Evolutionary conservation across 495 filamentous ascomycete species (phyloP).

Genomic region (Penicillium riverlandense): DNA sequence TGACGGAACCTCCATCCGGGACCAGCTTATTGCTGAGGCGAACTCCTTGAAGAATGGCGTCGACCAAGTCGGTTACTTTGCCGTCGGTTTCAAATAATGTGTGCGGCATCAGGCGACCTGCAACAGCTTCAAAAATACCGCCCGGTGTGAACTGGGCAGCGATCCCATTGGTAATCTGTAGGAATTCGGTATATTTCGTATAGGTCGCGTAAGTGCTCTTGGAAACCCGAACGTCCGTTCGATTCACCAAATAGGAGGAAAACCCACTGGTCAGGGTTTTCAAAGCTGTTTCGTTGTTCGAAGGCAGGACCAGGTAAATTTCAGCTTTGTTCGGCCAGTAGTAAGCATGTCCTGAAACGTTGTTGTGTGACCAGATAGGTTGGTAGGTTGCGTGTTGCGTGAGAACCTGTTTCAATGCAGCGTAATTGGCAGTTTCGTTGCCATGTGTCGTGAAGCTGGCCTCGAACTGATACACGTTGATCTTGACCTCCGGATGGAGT

Average conservation of each 20-base stretch:
- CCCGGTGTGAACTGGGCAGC: constrained; percentile 7
- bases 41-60: constrained; percentile 6
- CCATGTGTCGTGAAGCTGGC: constrained; percentile 9
- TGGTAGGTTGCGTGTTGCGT: constrained; percentile 8
- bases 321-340: constrained; percentile 8
- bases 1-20: background rate
- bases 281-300: constrained; percentile 7
- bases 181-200: constrained; percentile 6
- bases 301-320: constrained; percentile 9
- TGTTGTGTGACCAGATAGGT: constrained; percentile 7
- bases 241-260: background rate
- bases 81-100: constrained; percentile 13
- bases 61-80: constrained; percentile 6
- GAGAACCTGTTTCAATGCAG: constrained; percentile 4
- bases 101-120: constrained; percentile 14
- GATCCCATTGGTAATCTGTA: constrained; percentile 3
- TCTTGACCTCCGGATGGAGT: constrained; percentile 7
- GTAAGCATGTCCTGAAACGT: constrained; percentile 8
- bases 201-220: constrained; percentile 6
- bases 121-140: constrained; percentile 13
- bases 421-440: constrained; percentile 2
- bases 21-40: background rate
- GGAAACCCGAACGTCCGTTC: constrained; percentile 3
- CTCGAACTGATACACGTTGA: constrained; percentile 13
- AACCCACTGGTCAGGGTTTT: constrained; percentile 7